Base-by-base conservation (phyloP, 768 basidiomycete genomes). In the Pleurotus citrinopileatus region DNA sequence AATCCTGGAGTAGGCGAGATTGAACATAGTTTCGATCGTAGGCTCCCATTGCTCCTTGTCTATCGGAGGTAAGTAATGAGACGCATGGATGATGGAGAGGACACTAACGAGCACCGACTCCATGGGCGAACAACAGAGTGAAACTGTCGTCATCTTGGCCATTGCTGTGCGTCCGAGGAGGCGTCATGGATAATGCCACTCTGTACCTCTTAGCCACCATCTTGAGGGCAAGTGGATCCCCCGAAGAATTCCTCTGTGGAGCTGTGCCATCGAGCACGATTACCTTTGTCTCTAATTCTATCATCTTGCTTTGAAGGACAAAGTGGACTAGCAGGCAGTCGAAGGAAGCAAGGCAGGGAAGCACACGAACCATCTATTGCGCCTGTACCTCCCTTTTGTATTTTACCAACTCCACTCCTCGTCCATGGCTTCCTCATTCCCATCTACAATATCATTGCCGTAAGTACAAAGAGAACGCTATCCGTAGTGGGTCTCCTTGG, bases 31-130 rank as follows among this genome's bases (percentile, higher is more conserved):
- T 28, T 70, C 57, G 15, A 82, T 71, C 2, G 70, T 69, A 0
- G 78, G 75, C 54, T 81, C 80, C 79, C 80, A 82, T 57, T 77
- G 74, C 58, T 82, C 79, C 58, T 82, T 81, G 61, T 80, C 81
- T 82, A 56, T n/a, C 17, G 12, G 25, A 44, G 13, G 6, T 44
- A 23, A 8, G 15, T 34, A 29, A 27, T 13, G 13, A 19, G 29
- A 17, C 48, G n/a, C 17, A 13, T 3, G 3, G 34, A 2, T n/a
- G 25, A 23, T 15, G 28, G 15, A 3, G 45, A 20, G 45, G 26
- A 25, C 10, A 36, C 48, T 50, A 3, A 50, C 48, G 48, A 50
- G 48, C 48, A 34, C 48, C 48, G 4, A 50, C 32, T 12, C 48
- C 28, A 36, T 50, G 48, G 20, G 48, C 32, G 19, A 50, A 50